Conservation (phyloP, 495 filamentous ascomycete genomes). For the Jackrogersella minutella region DNA sequence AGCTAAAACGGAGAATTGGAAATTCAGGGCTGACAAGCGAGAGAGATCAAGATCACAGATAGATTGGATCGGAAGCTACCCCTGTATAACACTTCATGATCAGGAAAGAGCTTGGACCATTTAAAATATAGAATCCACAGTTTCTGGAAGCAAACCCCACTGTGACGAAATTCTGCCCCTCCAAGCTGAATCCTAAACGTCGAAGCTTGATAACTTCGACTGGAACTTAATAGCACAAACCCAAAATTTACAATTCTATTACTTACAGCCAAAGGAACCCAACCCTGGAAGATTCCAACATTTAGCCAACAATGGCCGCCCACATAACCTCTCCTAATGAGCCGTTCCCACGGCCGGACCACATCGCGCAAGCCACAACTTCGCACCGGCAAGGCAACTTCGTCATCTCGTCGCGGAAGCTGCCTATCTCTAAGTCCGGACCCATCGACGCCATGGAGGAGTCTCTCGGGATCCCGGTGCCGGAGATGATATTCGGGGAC, state of each 20-base stretch:
- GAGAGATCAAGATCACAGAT: neutral
- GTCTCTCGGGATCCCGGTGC: constrained; percentile 81
- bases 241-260: neutral
- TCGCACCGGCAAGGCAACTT: constrained; percentile 67
- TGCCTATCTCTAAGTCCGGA: constrained; percentile 88
- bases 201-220: neutral
- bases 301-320: constrained; percentile 21
- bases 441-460: constrained; percentile 88
- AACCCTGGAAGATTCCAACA: neutral
- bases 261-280: neutral
- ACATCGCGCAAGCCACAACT: constrained; percentile 50
- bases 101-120: constrained; percentile 3
- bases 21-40: neutral
- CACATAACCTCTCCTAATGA: constrained; percentile 52
- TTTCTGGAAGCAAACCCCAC: constrained; percentile 14
- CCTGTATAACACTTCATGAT: neutral
- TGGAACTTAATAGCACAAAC: too few species aligned
- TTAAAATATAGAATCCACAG: neutral
- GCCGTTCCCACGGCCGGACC: constrained; percentile 47
- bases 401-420: constrained; percentile 78
- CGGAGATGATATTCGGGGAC: constrained; percentile 99
- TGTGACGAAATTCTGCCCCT: constrained; percentile 24
- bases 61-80: neutral
- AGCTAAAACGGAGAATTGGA: too few species aligned
- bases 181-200: neutral